Conservation (phyloP, 495 filamentous ascomycete genomes). For the Xylaria cubensis region DNA sequence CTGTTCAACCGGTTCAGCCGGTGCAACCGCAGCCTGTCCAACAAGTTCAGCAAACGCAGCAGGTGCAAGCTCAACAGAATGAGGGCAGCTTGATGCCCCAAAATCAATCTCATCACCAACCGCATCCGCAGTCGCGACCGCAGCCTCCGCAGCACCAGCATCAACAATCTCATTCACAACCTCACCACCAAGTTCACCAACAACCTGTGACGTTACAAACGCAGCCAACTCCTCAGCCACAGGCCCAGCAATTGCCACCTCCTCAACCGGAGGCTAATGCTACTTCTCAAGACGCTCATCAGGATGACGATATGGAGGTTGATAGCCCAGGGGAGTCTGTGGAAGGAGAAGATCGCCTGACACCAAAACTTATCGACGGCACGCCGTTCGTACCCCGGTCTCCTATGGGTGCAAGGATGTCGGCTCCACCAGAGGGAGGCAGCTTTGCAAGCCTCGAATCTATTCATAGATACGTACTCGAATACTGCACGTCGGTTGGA, state of each 20-base stretch:
- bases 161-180: constrained; percentile 47
- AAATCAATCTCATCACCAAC: constrained; percentile 40
- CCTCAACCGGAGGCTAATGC: constrained; percentile 46
- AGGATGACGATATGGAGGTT: constrained; percentile 53
- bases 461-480: constrained; percentile 58
- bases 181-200: constrained; percentile 52
- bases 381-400: constrained; percentile 51
- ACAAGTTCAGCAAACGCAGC: constrained; percentile 30
- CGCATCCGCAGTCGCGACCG: constrained; percentile 35
- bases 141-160: constrained; percentile 43
- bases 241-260: constrained; percentile 35
- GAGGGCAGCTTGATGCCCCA: constrained; percentile 38
- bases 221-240: constrained; percentile 39
- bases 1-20: constrained; percentile 41
- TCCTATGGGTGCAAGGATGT: constrained; percentile 58
- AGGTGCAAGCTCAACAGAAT: constrained; percentile 40
- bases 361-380: constrained; percentile 51
- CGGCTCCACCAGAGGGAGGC: constrained; percentile 60
- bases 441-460: constrained; percentile 61
- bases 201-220: constrained; percentile 38
- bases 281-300: constrained; percentile 43
- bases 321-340: constrained; percentile 47
- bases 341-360: constrained; percentile 48
- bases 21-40: constrained; percentile 32
- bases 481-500: constrained; percentile 61